Percentiles rank a stretch among this genome's conserved stretches.
Conservation (phyloP, 1,284 basidiomycete genomes). For the Melampsora americana region DNA sequence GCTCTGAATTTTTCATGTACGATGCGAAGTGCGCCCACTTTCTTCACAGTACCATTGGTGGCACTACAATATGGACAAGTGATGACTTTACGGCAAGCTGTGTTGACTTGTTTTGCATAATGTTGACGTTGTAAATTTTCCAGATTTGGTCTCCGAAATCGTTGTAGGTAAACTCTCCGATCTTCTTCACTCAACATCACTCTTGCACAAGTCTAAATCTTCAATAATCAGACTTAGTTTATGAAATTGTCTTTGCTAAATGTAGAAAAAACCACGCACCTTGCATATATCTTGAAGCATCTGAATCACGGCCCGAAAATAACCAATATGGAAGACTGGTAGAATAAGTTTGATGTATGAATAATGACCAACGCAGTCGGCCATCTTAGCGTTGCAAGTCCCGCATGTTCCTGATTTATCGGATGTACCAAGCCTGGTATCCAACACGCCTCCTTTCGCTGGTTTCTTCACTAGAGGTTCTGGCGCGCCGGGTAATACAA, state of each 20-base stretch:
- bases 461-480: slow-evolving; percentile 63
- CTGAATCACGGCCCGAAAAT: slow-evolving; percentile 89
- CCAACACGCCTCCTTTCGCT: slow-evolving; percentile 85
- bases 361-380: slow-evolving; percentile 96
- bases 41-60: slow-evolving; percentile 94
- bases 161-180: slow-evolving; percentile 75
- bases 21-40: slow-evolving; percentile 89
- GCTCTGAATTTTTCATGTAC: slow-evolving; percentile 96
- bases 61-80: slow-evolving; percentile 91
- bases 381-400: slow-evolving; percentile 86
- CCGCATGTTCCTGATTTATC: slow-evolving; percentile 90
- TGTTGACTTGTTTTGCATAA: slow-evolving; percentile 83
- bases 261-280: slow-evolving; percentile 58
- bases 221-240: background rate
- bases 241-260: background rate
- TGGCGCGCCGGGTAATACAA: slow-evolving; percentile 15
- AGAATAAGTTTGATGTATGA: slow-evolving; percentile 59
- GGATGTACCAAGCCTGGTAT: slow-evolving; percentile 84
- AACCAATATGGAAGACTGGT: slow-evolving; percentile 69
- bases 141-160: slow-evolving; percentile 81
- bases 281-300: slow-evolving; percentile 97
- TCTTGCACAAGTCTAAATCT: slow-evolving; percentile 77
- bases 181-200: slow-evolving; percentile 88
- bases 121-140: slow-evolving; percentile 89
- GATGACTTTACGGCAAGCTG: slow-evolving; percentile 79